A percentile compares a stretch with the other conserved stretches of the same genome.
Conservation (phyloP, 2,329 filamentous ascomycete species). For the Dryadomyces quercus-mongolicae region DNA sequence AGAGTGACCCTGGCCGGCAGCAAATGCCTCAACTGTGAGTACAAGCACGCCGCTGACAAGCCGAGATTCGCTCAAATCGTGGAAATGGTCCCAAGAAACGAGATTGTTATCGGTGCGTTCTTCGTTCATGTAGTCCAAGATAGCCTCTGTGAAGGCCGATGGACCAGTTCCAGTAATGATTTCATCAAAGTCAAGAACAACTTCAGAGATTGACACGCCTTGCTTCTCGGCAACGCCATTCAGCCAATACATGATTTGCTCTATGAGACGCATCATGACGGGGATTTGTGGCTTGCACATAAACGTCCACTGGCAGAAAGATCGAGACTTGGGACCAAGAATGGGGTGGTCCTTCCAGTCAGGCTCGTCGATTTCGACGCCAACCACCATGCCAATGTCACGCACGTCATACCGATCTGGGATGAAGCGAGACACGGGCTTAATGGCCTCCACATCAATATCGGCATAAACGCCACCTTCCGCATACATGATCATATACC, state of each 20-base stretch:
- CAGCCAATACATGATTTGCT: slow-evolving; percentile 57
- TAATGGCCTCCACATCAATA: slow-evolving; percentile 29
- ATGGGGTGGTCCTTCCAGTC: slow-evolving; percentile 51
- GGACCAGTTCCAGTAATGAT: slow-evolving; percentile 63
- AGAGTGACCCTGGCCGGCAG: slow-evolving; percentile 61
- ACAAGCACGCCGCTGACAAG: slow-evolving; percentile 53
- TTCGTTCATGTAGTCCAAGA: slow-evolving; percentile 51
- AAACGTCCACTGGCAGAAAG: slow-evolving; percentile 68
- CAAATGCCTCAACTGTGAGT: slow-evolving; percentile 59
- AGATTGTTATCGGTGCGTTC: slow-evolving; percentile 23
- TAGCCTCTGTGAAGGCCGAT: slow-evolving; percentile 54
- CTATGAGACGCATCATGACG: slow-evolving; percentile 56
- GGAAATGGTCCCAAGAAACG: slow-evolving; percentile 53
- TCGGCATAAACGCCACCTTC: slow-evolving; percentile 44
- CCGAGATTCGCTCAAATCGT: slow-evolving; percentile 53
- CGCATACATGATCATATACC: slow-evolving; percentile 56
- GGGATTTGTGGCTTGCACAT: slow-evolving; percentile 55
- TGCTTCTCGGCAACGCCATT: slow-evolving; percentile 46
- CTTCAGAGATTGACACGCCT: slow-evolving; percentile 42
- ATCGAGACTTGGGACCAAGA: slow-evolving; percentile 54
- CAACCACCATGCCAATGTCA: slow-evolving; percentile 61
- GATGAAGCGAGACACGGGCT: slow-evolving; percentile 37
- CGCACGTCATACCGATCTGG: slow-evolving; percentile 47
- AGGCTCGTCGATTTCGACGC: slow-evolving; percentile 60
- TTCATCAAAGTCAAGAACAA: slow-evolving; percentile 59